Evolutionary conservation across 2,329 filamentous ascomycete genomes (phyloP).

Genomic region (Apiospora hydei): DNA sequence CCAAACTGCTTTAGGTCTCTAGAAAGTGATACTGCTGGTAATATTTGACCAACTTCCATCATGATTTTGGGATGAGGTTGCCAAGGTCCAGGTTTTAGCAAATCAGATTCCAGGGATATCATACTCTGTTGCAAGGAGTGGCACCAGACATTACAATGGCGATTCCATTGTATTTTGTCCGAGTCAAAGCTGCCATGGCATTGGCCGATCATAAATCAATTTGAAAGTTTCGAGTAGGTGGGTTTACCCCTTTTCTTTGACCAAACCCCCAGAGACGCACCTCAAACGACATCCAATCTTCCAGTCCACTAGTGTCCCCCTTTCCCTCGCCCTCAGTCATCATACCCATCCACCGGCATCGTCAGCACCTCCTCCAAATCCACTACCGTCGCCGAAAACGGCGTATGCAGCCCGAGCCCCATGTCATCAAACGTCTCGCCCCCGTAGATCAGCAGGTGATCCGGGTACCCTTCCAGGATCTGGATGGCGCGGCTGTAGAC

Average conservation of each 20-base stretch:
- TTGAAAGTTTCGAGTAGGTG: background rate
- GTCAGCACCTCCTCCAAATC: constrained; percentile 28
- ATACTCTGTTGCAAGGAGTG: too few relatives aligned
- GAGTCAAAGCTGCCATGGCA: background rate
- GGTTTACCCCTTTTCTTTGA: background rate
- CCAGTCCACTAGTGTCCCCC: background rate
- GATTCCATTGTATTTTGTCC: too few relatives aligned
- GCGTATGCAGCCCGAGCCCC: constrained; percentile 27
- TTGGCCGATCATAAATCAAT: too few relatives aligned
- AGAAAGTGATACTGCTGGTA: too few relatives aligned
- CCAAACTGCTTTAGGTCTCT: too few relatives aligned
- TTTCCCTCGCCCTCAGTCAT: background rate
- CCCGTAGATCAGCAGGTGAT: constrained; percentile 45
- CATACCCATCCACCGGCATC: constrained; percentile 3
- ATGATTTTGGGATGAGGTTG: too few relatives aligned
- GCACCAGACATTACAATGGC: too few relatives aligned
- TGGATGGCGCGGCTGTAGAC: constrained; percentile 42
- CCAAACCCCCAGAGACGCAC: background rate
- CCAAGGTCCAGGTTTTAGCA: too few relatives aligned
- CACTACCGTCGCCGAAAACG: constrained; percentile 30
- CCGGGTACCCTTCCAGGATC: constrained; percentile 33
- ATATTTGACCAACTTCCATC: too few relatives aligned
- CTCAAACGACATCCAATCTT: background rate
- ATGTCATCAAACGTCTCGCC: constrained; percentile 31
- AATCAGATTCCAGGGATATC: too few relatives aligned